Conservation (phyloP, 257 asterid species). For the Solanum tarijense region DNA sequence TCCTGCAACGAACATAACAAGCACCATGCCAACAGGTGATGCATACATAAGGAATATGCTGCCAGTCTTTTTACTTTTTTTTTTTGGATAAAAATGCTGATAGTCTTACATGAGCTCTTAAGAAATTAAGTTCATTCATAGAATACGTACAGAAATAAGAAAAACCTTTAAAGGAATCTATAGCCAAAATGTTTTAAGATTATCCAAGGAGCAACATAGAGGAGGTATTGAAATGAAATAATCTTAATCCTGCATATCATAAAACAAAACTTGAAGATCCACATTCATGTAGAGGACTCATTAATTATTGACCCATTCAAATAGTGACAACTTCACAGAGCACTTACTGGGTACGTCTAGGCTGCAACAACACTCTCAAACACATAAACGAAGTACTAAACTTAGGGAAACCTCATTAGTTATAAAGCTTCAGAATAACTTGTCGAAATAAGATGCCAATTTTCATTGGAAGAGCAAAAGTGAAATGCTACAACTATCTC, state of each 20-base stretch:
- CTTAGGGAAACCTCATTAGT: background rate
- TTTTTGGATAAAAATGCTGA: background rate
- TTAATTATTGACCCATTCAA: background rate
- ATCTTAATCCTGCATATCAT: background rate
- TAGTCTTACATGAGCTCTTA: background rate
- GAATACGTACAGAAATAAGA: background rate
- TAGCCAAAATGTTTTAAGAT: background rate
- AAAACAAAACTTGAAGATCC: background rate
- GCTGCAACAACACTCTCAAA: background rate
- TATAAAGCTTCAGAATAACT: background rate
- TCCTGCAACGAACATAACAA: constrained; percentile 36
- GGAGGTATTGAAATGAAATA: background rate
- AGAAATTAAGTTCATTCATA: background rate
- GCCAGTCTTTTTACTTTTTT: background rate
- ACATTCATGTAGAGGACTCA: background rate
- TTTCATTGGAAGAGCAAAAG: background rate
- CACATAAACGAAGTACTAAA: background rate
- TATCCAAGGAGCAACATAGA: background rate
- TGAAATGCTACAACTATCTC: background rate
- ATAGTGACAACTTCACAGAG: background rate
- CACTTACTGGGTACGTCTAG: background rate
- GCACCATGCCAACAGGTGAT: background rate
- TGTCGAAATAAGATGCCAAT: background rate
- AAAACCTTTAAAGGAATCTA: background rate
- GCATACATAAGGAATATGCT: background rate